A percentile compares a stretch with the other conserved stretches of the same genome.
Conservation (phyloP, 1,284 basidiomycete species). For the Marasmius tenuissimus region DNA sequence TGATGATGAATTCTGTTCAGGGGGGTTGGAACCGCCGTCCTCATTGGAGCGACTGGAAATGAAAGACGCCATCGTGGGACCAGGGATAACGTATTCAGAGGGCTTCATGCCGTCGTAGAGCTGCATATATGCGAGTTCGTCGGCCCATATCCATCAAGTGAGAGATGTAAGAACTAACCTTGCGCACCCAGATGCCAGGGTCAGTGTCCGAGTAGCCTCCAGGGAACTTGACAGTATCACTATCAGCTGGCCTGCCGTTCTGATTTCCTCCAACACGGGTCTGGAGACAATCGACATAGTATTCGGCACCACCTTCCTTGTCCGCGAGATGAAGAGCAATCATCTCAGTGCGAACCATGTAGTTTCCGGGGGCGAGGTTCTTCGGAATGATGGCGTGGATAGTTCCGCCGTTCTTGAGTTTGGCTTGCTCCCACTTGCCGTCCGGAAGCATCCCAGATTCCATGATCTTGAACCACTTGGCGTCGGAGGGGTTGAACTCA, state of each 20-base stretch:
- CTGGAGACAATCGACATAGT: slow-evolving; percentile 58
- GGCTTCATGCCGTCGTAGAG: background rate
- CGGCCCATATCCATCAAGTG: background rate
- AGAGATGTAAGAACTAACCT: slow-evolving; percentile 25
- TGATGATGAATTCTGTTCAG: background rate
- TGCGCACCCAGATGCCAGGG: slow-evolving; percentile 45
- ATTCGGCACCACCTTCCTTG: slow-evolving; percentile 49
- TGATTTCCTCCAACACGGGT: slow-evolving; percentile 45
- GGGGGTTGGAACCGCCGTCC: background rate
- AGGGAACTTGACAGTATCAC: slow-evolving; percentile 45
- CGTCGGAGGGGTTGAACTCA: slow-evolving; percentile 44
- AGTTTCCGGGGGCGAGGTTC: slow-evolving; percentile 45
- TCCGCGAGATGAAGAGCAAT: slow-evolving; percentile 51
- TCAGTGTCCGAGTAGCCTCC: slow-evolving; percentile 51
- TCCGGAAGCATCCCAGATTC: slow-evolving; percentile 14
- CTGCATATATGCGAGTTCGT: background rate
- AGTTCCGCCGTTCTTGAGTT: slow-evolving; percentile 12
- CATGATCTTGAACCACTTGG: slow-evolving; percentile 55
- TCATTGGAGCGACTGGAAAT: background rate
- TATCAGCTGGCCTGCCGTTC: slow-evolving; percentile 29
- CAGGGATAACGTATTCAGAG: background rate
- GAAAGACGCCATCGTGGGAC: background rate
- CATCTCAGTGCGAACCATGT: slow-evolving; percentile 57
- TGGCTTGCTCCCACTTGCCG: slow-evolving; percentile 13
- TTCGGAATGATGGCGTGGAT: slow-evolving; percentile 45